Evolutionary conservation across 306 rosid genomes (phyloP).

Genomic region (Carpinus fangiana): DNA sequence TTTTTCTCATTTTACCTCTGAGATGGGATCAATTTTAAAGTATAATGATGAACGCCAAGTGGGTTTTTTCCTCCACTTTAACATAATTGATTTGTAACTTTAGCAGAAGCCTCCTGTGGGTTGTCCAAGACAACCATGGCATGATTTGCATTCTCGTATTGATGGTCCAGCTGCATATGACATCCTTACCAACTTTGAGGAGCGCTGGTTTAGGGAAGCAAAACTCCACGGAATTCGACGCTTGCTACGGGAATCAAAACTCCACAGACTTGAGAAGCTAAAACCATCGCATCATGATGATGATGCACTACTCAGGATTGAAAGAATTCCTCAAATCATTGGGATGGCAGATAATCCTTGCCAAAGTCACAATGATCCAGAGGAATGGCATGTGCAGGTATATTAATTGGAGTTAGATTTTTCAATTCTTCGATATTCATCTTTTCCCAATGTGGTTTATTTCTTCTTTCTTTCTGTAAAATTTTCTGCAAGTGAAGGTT

Average conservation of each 20-base stretch:
- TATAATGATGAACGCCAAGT: background rate
- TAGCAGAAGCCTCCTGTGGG: constrained; percentile 58
- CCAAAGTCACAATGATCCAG: constrained; percentile 47
- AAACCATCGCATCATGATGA: constrained; percentile 43
- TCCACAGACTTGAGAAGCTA: constrained; percentile 42
- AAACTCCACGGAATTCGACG: no score
- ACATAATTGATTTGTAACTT: constrained; percentile 8
- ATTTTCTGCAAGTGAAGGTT: constrained; percentile 48
- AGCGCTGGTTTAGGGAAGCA: constrained; percentile 60
- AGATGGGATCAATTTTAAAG: background rate
- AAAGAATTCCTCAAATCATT: constrained; percentile 67
- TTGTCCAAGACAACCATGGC: constrained; percentile 97
- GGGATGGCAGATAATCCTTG: constrained; percentile 50
- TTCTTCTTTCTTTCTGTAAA: constrained; percentile 2
- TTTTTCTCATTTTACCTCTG: no score
- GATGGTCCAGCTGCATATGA: constrained; percentile 97
- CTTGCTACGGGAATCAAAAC: constrained; percentile 37
- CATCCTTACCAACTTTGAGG: constrained; percentile 78
- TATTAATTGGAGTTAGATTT: background rate
- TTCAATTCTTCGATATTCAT: background rate
- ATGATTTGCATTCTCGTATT: constrained; percentile 82
- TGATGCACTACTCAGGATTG: constrained; percentile 63
- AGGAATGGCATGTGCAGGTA: constrained; percentile 92
- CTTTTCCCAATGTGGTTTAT: background rate
- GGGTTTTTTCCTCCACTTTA: constrained; percentile 11